Conservation (phyloP, 169 alveolate species). For the Plasmodium ovale region DNA sequence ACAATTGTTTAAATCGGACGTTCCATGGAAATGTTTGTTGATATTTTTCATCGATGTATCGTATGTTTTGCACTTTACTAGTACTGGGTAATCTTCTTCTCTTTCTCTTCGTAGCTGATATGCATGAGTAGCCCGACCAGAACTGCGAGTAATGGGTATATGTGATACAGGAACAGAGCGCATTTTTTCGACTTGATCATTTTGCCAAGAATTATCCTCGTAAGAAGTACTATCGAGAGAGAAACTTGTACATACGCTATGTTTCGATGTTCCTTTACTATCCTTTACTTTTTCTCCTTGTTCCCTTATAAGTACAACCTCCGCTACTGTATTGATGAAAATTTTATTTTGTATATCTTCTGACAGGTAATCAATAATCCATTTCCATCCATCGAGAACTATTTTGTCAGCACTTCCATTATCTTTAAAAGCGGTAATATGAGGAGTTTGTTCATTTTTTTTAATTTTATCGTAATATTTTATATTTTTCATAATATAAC, state of each 20-base stretch:
- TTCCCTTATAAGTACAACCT: slow-evolving; percentile 52
- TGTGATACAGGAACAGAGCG: no score
- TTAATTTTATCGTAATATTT: slow-evolving; percentile 61
- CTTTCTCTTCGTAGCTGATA: not conserved
- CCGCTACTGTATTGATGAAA: slow-evolving; percentile 79
- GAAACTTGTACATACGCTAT: no score
- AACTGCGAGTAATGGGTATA: no score
- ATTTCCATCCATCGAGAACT: slow-evolving; percentile 87
- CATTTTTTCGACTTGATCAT: slow-evolving; percentile 34
- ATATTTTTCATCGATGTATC: slow-evolving; percentile 30
- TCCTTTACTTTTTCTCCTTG: no score
- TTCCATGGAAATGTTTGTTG: slow-evolving; percentile 56
- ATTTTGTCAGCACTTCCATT: slow-evolving; percentile 79
- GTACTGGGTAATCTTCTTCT: slow-evolving; percentile 1
- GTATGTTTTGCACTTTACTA: slow-evolving; percentile 55
- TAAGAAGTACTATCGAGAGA: no score
- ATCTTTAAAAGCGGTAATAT: slow-evolving; percentile 65
- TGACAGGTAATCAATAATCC: slow-evolving; percentile 79
- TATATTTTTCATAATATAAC: slow-evolving; percentile 34
- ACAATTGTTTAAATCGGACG: slow-evolving; percentile 44
- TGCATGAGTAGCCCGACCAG: no score
- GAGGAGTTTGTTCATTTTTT: slow-evolving; percentile 68
- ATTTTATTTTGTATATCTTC: slow-evolving; percentile 70
- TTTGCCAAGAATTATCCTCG: no score
- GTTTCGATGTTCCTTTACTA: no score